phyloP scores from a whole-genome alignment of 139 green algal species.

The Dunaliella sp. region DNA sequence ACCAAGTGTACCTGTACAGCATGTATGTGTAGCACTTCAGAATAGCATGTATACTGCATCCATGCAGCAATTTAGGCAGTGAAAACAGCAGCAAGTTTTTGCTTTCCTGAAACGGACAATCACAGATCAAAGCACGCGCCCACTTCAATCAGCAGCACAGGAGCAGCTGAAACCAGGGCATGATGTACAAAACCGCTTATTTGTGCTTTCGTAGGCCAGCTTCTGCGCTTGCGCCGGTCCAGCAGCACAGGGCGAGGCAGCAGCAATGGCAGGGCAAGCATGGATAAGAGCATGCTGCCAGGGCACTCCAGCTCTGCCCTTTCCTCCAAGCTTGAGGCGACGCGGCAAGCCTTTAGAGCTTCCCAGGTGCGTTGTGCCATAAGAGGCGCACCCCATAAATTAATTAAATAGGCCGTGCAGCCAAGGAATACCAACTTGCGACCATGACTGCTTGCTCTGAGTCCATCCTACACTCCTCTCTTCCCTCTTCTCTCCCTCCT shows the following conservation, averaged over 20 bases:
- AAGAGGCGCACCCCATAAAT: background rate
- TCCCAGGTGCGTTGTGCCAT: background rate
- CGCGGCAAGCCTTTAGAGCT: slow-evolving; percentile 2
- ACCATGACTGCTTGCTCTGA: background rate
- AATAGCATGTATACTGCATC: too few relatives aligned
- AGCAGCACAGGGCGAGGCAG: background rate
- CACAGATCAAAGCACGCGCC: too few relatives aligned
- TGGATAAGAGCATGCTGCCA: background rate
- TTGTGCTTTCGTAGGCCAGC: background rate
- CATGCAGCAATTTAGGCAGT: too few relatives aligned
- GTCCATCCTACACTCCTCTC: background rate
- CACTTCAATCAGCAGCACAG: too few relatives aligned
- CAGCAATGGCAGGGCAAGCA: background rate
- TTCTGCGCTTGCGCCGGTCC: background rate
- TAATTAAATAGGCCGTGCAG: background rate
- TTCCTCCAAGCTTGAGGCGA: slow-evolving; percentile 7
- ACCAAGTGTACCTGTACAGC: too few relatives aligned
- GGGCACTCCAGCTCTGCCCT: background rate
- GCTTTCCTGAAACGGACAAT: too few relatives aligned
- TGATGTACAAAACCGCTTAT: too few relatives aligned
- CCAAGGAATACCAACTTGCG: background rate
- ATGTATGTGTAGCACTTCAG: too few relatives aligned
- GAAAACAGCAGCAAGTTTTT: too few relatives aligned
- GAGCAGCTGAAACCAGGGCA: too few relatives aligned
- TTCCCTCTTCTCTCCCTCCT: too few relatives aligned